These are phyloP conservation scores for Cyanodermella asteris DNA, from an alignment of 2,329 filamentous ascomycete genomes.

Conservation along the genomic window DNA sequence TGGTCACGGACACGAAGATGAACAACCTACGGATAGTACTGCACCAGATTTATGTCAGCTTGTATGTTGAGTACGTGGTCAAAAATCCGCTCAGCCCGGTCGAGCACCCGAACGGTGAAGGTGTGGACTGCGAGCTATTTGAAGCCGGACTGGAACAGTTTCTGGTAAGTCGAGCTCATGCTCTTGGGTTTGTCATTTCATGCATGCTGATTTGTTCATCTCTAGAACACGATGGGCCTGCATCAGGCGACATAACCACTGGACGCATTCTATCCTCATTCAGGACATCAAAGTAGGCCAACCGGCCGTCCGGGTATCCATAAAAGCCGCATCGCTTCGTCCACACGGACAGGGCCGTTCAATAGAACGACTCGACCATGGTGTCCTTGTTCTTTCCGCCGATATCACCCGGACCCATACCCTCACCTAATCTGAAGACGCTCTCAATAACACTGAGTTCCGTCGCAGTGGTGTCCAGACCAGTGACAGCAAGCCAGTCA, in stretches of 20 bases:
- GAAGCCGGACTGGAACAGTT: conserved; percentile 33
- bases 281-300: too few relatives aligned
- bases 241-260: too few relatives aligned
- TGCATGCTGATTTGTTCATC: too few relatives aligned
- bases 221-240: too few relatives aligned
- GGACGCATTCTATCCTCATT: too few relatives aligned
- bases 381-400: conserved; percentile 82
- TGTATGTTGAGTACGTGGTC: conserved; percentile 81
- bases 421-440: conserved; percentile 86
- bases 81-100: conserved; percentile 41
- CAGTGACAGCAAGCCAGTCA: conserved; percentile 90
- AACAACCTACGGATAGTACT: conserved; percentile 82
- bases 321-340: not conserved
- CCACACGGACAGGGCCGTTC: conserved; percentile 12
- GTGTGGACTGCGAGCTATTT: conserved; percentile 43
- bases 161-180: conserved; percentile 22
- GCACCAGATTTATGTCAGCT: conserved; percentile 95
- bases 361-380: conserved; percentile 99
- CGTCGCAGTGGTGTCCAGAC: conserved; percentile 86
- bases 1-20: conserved; percentile 78
- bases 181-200: too few relatives aligned
- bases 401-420: conserved; percentile 54
- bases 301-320: not conserved
- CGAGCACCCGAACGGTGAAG: conserved; percentile 38
- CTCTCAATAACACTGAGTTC: conserved; percentile 92